Percentiles rank a stretch among this genome's conserved stretches.
Conservation (phyloP, 2,329 filamentous ascomycete genomes). For the Nannizzia gypsea region DNA sequence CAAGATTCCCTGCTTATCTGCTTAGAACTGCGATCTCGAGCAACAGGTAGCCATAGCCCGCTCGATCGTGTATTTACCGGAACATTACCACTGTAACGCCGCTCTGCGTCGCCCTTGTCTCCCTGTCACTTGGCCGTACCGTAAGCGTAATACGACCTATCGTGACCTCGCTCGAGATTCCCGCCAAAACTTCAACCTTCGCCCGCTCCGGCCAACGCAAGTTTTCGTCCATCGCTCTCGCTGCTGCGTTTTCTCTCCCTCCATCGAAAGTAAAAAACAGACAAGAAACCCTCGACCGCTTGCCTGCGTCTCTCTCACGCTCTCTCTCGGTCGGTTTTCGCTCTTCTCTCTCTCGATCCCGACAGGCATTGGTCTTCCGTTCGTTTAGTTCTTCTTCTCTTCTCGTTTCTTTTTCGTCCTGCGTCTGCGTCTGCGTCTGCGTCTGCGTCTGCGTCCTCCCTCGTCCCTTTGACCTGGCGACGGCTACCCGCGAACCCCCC, state of each 20-base stretch:
- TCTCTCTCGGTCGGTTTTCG: not conserved
- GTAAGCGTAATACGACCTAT: not conserved
- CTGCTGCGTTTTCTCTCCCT: not conserved
- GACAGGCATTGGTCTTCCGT: not conserved
- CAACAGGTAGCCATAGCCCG: not conserved
- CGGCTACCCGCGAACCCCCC: not conserved
- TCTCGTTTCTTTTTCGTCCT: not conserved
- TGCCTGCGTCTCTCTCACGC: not conserved
- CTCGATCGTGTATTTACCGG: not conserved
- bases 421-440: not conserved
- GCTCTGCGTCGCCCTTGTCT: no score
- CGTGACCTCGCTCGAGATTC: not conserved
- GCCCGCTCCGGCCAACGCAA: not conserved
- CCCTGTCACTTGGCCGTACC: not conserved
- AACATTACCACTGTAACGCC: not conserved
- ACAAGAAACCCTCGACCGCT: not conserved
- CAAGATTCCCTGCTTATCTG: slow-evolving; percentile 3
- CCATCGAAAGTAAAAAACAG: not conserved
- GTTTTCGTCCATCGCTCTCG: not conserved
- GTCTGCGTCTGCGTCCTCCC: not conserved
- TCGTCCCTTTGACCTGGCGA: not conserved
- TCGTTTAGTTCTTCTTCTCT: not conserved
- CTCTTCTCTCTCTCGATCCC: not conserved
- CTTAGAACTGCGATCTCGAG: not conserved
- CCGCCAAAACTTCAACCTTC: not conserved